Base-by-base conservation (phyloP, 2,329 filamentous ascomycete genomes). In the Davidsoniella virescens region DNA sequence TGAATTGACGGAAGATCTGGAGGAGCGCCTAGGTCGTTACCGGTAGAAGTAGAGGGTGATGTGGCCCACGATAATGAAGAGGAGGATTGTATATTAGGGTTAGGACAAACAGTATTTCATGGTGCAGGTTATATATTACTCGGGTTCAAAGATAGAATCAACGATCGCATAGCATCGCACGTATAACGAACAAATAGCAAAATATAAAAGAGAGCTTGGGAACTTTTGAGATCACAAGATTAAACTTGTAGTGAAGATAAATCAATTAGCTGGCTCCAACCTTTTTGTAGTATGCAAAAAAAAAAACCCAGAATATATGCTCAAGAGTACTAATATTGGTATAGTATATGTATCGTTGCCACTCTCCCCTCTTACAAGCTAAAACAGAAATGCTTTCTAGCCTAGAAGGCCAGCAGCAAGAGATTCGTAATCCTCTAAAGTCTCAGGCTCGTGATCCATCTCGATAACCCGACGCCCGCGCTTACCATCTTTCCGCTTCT, bases 1-100 rank as follows among this genome's bases (percentile, higher is more conserved):
- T 61, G 82, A 86, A 61, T 65, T 92, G 57, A 70, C 74, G 47
- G 75, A 80, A 54, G 87, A 93, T 62, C 70, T 81, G 38, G 83
- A 85, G 59, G 87, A 94, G 67, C 75, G 87, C 49, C 64, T 92
- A 49, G 87, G 87, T 0, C 73, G 87, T 54, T 79, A 84, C 9
- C 9, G 41, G 33, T 52, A 53, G 26, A 41, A 16, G 25, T 16
- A n/a, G 14, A 38, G 20, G 29, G 29, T 12, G 12, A 33, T 33
- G 29, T 33, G 5, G 29, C 29, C 26, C 26, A 12, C 4, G 12
- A 33, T 33, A 20, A 20, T 23, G 23, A 18, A 25, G 10, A 6
- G 23, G 20, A 26, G 6, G 16, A 20, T n/a, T 44, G 46, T 48
- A 48, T 39, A 39, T 40, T 39, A 23, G 23, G 29, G 17, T 38